Conservation (phyloP, 768 basidiomycete genomes). For the Leccinum obscurum region DNA sequence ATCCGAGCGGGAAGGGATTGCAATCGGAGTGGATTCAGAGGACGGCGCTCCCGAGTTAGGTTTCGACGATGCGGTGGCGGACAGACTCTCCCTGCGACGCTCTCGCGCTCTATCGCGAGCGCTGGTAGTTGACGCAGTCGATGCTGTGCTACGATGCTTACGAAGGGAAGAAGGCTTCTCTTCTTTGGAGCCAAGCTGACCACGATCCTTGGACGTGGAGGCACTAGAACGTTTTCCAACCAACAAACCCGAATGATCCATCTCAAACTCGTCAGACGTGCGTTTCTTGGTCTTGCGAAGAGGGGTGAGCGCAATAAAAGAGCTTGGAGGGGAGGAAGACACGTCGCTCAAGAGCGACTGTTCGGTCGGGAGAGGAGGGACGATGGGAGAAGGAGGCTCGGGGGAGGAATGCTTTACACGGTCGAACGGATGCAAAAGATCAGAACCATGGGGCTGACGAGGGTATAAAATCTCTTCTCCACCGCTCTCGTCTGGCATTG, state of each 20-base stretch:
- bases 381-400: constrained; percentile 27
- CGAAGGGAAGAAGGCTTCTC: constrained; percentile 51
- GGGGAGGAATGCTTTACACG: constrained; percentile 34
- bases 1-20: constrained; percentile 24
- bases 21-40: constrained; percentile 24
- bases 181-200: constrained; percentile 39
- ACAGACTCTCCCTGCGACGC: constrained; percentile 51
- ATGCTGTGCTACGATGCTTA: constrained; percentile 73
- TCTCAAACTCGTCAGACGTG: constrained; percentile 80
- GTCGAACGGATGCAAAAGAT: constrained; percentile 34
- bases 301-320: constrained; percentile 48
- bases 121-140: constrained; percentile 41
- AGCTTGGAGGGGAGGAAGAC: constrained; percentile 56
- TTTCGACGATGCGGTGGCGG: constrained; percentile 41
- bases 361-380: constrained; percentile 34
- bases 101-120: constrained; percentile 51
- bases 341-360: constrained; percentile 31
- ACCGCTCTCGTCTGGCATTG: constrained; percentile 80
- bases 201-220: constrained; percentile 31
- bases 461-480: constrained; percentile 91
- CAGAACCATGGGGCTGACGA: constrained; percentile 47
- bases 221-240: constrained; percentile 48
- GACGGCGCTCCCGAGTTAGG: constrained; percentile 3
- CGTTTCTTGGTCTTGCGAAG: constrained; percentile 67
- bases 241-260: constrained; percentile 67